Conservation (phyloP, 768 basidiomycete species). For the Leccinum arenicola region DNA sequence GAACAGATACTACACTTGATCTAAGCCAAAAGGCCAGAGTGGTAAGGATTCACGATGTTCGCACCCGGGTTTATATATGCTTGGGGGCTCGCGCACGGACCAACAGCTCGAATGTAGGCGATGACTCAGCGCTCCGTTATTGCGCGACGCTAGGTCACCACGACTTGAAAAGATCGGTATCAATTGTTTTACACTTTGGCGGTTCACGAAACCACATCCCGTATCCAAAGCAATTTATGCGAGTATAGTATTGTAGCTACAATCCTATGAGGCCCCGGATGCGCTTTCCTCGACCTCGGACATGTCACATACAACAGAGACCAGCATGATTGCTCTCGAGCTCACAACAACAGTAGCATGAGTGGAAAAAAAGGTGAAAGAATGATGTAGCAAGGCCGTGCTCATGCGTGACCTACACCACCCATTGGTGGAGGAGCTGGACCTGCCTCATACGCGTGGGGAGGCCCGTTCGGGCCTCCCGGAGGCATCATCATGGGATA, state of each 20-base stretch:
- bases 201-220: constrained; percentile 1
- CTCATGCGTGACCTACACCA: constrained; percentile 60
- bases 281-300: constrained; percentile 7
- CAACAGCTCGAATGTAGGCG: neutral
- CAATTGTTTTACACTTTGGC: neutral
- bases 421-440: constrained; percentile 76
- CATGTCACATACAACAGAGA: constrained; percentile 30
- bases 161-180: neutral
- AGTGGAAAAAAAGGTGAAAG: constrained; percentile 4
- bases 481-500: constrained; percentile 91
- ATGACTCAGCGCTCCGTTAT: neutral
- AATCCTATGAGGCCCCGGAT: constrained; percentile 15
- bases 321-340: constrained; percentile 21
- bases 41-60: constrained; percentile 15
- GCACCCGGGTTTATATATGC: constrained; percentile 1
- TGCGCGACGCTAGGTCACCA: no score
- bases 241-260: constrained; percentile 29
- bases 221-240: constrained; percentile 29
- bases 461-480: constrained; percentile 60
- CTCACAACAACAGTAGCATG: constrained; percentile 29
- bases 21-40: constrained; percentile 64
- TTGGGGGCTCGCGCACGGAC: constrained; percentile 13
- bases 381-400: constrained; percentile 12
- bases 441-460: constrained; percentile 69
- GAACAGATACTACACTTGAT: constrained; percentile 80